Evolutionary conservation across 2,329 filamentous ascomycete genomes (phyloP).

Genomic region (Raffaelea ambrosiae): DNA sequence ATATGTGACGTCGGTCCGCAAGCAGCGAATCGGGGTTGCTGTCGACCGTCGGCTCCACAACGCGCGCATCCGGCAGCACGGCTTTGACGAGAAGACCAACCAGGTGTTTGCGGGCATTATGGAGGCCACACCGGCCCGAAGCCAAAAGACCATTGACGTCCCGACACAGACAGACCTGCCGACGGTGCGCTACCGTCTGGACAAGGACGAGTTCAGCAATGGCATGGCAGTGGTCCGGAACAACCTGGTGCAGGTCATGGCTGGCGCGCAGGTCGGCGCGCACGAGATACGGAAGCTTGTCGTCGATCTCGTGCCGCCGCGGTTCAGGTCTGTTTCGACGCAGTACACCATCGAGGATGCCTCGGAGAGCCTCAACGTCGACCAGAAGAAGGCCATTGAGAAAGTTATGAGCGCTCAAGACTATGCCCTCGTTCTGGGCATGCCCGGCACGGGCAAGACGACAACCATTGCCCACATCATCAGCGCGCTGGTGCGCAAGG

Average conservation of each 20-base stretch:
- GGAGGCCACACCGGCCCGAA: conserved; percentile 40
- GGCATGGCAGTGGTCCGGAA: conserved; percentile 93
- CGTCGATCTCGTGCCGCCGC: conserved; percentile 65
- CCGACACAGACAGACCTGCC: conserved; percentile 36
- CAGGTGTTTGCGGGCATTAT: conserved; percentile 89
- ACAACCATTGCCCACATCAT: conserved; percentile 98
- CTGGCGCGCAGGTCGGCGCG: conserved; percentile 62
- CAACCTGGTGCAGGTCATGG: conserved; percentile 89
- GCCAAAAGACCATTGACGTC: conserved; percentile 13
- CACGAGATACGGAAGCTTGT: conserved; percentile 69
- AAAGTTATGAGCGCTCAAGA: conserved; percentile 95
- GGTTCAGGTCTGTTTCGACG: conserved; percentile 60
- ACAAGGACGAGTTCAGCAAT: conserved; percentile 98
- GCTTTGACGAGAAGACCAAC: conserved; percentile 68
- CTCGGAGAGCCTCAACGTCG: conserved; percentile 67
- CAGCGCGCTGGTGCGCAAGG: conserved; percentile 74
- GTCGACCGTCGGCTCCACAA: conserved; percentile 89
- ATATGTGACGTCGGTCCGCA: conserved; percentile 71
- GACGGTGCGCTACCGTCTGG: conserved; percentile 68
- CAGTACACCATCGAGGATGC: conserved; percentile 49
- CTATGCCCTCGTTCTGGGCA: conserved; percentile 93
- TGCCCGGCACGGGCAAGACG: conserved; percentile 97
- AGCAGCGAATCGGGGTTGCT: conserved; percentile 71
- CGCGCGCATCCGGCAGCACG: conserved; percentile 63
- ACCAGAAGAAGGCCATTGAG: conserved; percentile 77